Base-by-base conservation (phyloP, 345 rosid species). In the Murraya paniculata region DNA sequence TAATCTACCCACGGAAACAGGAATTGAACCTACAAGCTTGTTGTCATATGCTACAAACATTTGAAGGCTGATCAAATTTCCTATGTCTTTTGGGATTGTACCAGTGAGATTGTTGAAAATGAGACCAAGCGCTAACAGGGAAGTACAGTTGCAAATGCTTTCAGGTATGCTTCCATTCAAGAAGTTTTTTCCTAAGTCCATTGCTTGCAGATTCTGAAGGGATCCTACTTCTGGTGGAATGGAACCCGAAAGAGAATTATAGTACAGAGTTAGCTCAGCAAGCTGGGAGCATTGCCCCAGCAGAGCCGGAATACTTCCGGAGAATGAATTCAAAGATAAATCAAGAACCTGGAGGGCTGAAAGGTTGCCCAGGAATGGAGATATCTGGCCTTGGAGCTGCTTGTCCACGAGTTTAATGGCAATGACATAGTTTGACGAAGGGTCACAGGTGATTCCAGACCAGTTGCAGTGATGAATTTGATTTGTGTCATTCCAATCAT, bases 311-410 rank as follows among this genome's bases (percentile, higher is more conserved):
- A 94, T 88, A 28, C 81, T 31, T 1, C 95, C 91, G 0, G 89
- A 78, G 71, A 94, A 88, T 16, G 68, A 76, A 79, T 94, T 93
- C 22, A 82, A 84, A 83, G 90, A 81, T 72, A 93, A 85, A 83
- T 94, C 97, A 79, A 94, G 97, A 90, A 93, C 95, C 92, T 91
- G 97, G 81, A 93, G 94, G 68, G 83, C 73, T n/a, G 97, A 89
- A 68, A 93, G 85, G 84, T 93, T 93, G 39, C 92, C 87, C 4
- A 91, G 80, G 68, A 81, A 85, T 9, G 98, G 90, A 72, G 98
- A 87, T 53, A 94, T 78, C 79, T 68, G 66, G 62, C 98, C 98
- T 67, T 64, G 58, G 77, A 94, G 94, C 88, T 90, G 95, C 88
- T 76, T 88, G 55, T 89, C 94, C 31, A 74, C 57, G 53, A 94